Evolutionary conservation across 139 green algal species (phyloP).

Genomic region (Chlamydomonas applanata): DNA sequence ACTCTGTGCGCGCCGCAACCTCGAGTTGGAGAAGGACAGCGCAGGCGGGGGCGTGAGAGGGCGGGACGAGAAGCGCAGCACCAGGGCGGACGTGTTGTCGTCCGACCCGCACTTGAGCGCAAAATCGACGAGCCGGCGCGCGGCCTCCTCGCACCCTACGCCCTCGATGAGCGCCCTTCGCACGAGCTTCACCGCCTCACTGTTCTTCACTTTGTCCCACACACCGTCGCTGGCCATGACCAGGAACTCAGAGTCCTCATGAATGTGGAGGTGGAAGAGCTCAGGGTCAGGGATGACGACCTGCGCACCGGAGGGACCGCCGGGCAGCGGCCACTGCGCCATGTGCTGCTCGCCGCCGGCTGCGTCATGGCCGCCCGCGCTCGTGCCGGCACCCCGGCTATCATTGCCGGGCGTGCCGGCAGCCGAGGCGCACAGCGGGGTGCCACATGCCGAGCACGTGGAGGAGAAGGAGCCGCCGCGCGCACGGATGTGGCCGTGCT

Average conservation of each 20-base stretch:
- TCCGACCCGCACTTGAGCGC: neutral
- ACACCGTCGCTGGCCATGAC: constrained; percentile 4
- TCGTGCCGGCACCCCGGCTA: too few relatives aligned
- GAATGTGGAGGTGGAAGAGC: neutral
- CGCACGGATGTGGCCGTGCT: too few relatives aligned
- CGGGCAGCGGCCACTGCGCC: too few relatives aligned
- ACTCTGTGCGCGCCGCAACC: too few relatives aligned
- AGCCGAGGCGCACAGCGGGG: too few relatives aligned
- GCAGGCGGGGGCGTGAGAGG: neutral
- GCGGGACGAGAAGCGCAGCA: constrained; percentile 12
- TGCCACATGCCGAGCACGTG: too few relatives aligned
- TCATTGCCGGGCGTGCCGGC: too few relatives aligned
- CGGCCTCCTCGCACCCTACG: neutral
- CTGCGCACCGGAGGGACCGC: neutral
- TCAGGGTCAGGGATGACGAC: constrained; percentile 6
- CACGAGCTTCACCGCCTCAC: constrained; percentile 5
- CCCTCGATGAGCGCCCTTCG: neutral
- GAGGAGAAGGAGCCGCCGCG: too few relatives aligned
- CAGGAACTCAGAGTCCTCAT: constrained; percentile 1
- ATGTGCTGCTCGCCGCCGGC: too few relatives aligned
- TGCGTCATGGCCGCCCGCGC: too few relatives aligned
- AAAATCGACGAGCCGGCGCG: constrained; percentile 7
- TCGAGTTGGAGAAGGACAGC: too few relatives aligned
- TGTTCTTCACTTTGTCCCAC: constrained; percentile 6
- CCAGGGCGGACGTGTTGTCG: constrained; percentile 2